Evolutionary conservation across 1,139 yeast genomes (phyloP).

Genomic region (Yamadazyma dendronema): DNA sequence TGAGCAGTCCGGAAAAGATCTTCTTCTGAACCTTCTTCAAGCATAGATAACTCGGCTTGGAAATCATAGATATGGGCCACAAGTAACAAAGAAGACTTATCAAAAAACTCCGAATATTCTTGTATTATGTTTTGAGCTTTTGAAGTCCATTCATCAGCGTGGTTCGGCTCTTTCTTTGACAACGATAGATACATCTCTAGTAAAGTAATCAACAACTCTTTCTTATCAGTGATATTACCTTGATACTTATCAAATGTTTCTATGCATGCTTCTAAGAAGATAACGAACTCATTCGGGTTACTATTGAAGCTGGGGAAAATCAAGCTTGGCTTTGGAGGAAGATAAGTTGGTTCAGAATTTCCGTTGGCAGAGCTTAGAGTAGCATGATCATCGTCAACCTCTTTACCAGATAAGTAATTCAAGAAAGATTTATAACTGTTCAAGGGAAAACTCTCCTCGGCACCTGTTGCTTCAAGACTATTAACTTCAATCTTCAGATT

Average conservation of each 20-base stretch:
- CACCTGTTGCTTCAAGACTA: not conserved
- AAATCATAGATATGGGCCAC: slow-evolving; percentile 66
- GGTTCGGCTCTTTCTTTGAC: slow-evolving; percentile 35
- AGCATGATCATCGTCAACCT: slow-evolving; percentile 16
- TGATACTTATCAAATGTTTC: slow-evolving; percentile 76
- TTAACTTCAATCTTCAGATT: not conserved
- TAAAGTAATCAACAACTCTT: slow-evolving; percentile 71
- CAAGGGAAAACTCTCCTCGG: slow-evolving; percentile 22
- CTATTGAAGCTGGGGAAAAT: slow-evolving; percentile 84
- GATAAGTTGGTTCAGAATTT: slow-evolving; percentile 61
- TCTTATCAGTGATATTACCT: slow-evolving; percentile 66
- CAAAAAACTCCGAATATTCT: slow-evolving; percentile 44
- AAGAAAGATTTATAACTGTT: slow-evolving; percentile 75
- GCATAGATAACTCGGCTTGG: slow-evolving; percentile 43
- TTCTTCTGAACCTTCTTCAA: slow-evolving; percentile 51
- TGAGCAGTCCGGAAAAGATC: slow-evolving; percentile 66
- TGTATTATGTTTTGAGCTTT: slow-evolving; percentile 60
- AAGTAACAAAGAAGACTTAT: slow-evolving; percentile 58
- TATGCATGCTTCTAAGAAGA: slow-evolving; percentile 89
- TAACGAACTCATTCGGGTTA: slow-evolving; percentile 85
- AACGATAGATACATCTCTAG: slow-evolving; percentile 77
- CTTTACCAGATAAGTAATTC: slow-evolving; percentile 50
- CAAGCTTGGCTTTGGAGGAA: slow-evolving; percentile 87
- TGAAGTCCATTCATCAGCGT: slow-evolving; percentile 52
- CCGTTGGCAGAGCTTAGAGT: slow-evolving; percentile 7